Base-by-base conservation (phyloP, 768 basidiomycete genomes). In the Podaxis carcinomalis region DNA sequence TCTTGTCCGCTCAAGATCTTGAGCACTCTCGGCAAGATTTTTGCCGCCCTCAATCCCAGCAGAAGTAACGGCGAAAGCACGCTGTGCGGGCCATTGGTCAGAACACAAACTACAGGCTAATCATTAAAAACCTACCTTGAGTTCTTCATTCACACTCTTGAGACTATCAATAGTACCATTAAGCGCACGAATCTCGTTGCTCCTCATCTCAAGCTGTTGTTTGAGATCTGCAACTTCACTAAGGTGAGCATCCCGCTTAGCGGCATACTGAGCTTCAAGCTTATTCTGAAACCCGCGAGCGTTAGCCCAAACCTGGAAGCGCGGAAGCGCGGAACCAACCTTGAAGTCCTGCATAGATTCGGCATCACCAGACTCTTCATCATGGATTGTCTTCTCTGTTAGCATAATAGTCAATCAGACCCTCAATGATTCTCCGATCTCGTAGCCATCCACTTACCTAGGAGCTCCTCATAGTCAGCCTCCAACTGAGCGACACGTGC, bases 1-100 rank as follows among this genome's bases (percentile, higher is more conserved):
- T 66, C 97, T 86, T 49, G 93, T 94, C 59, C 96, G 85, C 76
- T 99, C 97, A 66, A 98, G 85, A 76, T 99, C 97, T 76, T 95
- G 92, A 2, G 96, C 94, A 68, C 94, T 95, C 77, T 97, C 93
- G 32, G 94, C 97, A 44, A 98, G 85, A 73, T 92, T 95, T 82
- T 93, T 97, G 51, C 95, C 95, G 56, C 95, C 95, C 71, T 96
- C 94, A 66, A 96, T 94, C 53, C 97, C 96, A 61, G 95, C 94
- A 61, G 96, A 95, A 11, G 96, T 96, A 54, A 95, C 94, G 54
- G 94, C 95, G 67, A 97, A 95, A 28, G 98, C 95, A 32, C 96
- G 94, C 95, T 98, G 63, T 32, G 47, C 52, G 42, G 42, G 27
- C 14, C 63, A 35, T 42, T 57, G 51, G 58, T 61, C 47, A 51